These are phyloP conservation scores for Priceomyces haplophilus DNA, from an alignment of 805 yeast genomes.

Conservation along the genomic window DNA sequence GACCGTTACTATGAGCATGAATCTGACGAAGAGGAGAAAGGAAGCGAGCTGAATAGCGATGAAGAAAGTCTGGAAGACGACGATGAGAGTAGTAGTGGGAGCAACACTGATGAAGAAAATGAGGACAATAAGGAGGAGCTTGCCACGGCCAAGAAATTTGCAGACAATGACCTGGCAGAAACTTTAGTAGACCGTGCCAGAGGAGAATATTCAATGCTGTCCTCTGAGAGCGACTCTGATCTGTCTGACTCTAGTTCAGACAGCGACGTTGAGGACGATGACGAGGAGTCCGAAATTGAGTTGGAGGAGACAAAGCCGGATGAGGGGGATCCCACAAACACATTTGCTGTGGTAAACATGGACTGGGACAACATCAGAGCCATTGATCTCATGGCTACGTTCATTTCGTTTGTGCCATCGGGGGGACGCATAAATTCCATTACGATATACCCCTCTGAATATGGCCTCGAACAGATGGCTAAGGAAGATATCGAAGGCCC, in stretches of 20 bases:
- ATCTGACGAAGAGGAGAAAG: constrained; percentile 29
- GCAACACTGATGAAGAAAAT: constrained; percentile 16
- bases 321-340: constrained; percentile 77
- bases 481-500: constrained; percentile 92
- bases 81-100: constrained; percentile 22
- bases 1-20: constrained; percentile 61
- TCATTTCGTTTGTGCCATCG: constrained; percentile 76
- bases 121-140: constrained; percentile 6
- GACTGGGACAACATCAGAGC: constrained; percentile 97
- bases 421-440: constrained; percentile 70
- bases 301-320: constrained; percentile 62
- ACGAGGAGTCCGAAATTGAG: constrained; percentile 55
- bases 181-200: constrained; percentile 55
- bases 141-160: constrained; percentile 6
- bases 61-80: constrained; percentile 13
- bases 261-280: constrained; percentile 42
- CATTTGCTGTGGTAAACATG: constrained; percentile 89
- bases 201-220: constrained; percentile 54
- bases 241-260: constrained; percentile 32
- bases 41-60: constrained; percentile 10
- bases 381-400: constrained; percentile 84
- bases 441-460: constrained; percentile 80
- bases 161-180: constrained; percentile 17
- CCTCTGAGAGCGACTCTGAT: constrained; percentile 28
- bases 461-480: constrained; percentile 88